Evolutionary conservation across 2,329 filamentous ascomycete genomes (phyloP), one percentile per base, ranked within the genome.

Genomic region (Xylaria sp.): DNA sequence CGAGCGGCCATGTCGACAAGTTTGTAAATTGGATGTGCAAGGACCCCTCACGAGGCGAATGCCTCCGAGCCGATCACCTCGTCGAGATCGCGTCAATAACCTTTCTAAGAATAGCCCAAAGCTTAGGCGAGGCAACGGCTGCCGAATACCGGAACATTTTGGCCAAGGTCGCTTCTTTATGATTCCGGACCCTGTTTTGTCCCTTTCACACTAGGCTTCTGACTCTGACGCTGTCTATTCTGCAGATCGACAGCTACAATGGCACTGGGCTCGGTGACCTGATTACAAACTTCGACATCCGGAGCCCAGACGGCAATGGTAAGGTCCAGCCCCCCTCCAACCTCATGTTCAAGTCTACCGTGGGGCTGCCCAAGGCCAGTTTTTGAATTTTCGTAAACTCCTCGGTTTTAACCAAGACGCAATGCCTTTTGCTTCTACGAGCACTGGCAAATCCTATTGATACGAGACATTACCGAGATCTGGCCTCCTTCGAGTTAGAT

Each of bases 11-110:
- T 83, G 96, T 98, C 72, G 95, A 97, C 82, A 97, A 97, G 83
- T 98, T 98, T 78, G 92, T 93, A 81, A 95, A 98, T 81, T 98
- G 93, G 93, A 97, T 98, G 94, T 97, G 93, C 89, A 97, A 97
- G 82, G 96, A 98, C 81, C 93, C 94, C 70, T 96, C 97, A 86
- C 97, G 91, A 76, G 96, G 96, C 78, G 96, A 98, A 81, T 97
- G 97, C 78, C 90, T 98, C 79, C 90, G 96, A 74, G 94, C 96
- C 65, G 96, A 99, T 78, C 96, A 99, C 83, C 88, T 98, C 75
- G 94, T 99, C 72, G 94, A 97, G 85, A 93, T 97, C 76, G 90
- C 81, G 80, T 80, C 73, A 85, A 86, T 76, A 78, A 80, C 70
- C 89, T 87, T 81, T 86, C 85, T 68, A 83, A 84, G 70, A 87